A percentile compares a stretch with the other conserved stretches of the same genome.
phyloP scores from a whole-genome alignment of 1,284 basidiomycete genomes.

The Porogramme epimiltina region DNA sequence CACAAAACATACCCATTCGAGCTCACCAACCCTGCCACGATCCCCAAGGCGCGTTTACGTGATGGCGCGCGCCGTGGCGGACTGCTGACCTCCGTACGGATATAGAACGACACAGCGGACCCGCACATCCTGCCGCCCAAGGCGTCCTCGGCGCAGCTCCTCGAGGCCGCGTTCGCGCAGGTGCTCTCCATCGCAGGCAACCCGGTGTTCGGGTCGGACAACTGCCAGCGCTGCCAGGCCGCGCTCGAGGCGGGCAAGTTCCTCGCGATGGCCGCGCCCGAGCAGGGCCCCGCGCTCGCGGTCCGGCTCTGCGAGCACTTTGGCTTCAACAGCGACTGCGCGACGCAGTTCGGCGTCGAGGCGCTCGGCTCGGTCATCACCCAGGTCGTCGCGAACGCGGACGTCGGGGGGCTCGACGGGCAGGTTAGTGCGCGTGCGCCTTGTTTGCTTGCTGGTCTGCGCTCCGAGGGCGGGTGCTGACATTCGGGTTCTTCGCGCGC shows the following conservation, averaged over 20 bases:
- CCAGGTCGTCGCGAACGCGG: slow-evolving; percentile 67
- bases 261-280: slow-evolving; percentile 64
- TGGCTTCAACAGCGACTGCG: slow-evolving; percentile 55
- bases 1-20: too few species aligned
- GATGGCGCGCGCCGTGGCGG: too few species aligned
- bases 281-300: slow-evolving; percentile 59
- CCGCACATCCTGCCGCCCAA: slow-evolving; percentile 65
- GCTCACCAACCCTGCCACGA: slow-evolving; percentile 47
- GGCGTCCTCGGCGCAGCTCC: slow-evolving; percentile 45
- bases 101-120: slow-evolving; percentile 56
- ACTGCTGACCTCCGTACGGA: too few species aligned
- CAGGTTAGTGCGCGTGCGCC: slow-evolving; percentile 41
- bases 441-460: too few species aligned
- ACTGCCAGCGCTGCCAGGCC: slow-evolving; percentile 65
- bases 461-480: neutral
- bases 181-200: slow-evolving; percentile 54
- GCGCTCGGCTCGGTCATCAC: slow-evolving; percentile 63
- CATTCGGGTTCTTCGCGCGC: neutral
- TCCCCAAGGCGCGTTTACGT: slow-evolving; percentile 43
- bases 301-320: slow-evolving; percentile 65
- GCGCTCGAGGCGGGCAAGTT: slow-evolving; percentile 67
- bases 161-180: slow-evolving; percentile 54
- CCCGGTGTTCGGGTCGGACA: slow-evolving; percentile 49
- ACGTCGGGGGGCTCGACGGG: slow-evolving; percentile 70
- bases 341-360: slow-evolving; percentile 45